These are phyloP conservation scores for Skeletonema grethae DNA, from an alignment of 108 stramenopile genomes.

Conservation along the genomic window DNA sequence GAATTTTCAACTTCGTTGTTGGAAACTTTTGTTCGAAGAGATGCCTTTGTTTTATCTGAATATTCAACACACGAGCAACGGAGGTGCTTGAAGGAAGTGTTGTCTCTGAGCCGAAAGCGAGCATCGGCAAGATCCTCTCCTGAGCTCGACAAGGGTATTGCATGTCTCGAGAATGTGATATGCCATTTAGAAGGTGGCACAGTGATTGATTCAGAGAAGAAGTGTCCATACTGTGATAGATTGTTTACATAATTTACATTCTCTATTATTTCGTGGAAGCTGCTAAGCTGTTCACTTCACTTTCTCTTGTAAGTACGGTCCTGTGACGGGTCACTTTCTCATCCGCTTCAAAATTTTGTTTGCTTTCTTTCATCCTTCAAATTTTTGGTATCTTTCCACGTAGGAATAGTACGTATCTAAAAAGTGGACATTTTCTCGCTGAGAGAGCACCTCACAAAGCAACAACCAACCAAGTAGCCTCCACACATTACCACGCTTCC, in stretches of 20 bases:
- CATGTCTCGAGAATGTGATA: conserved; percentile 27
- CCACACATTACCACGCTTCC: too few species aligned
- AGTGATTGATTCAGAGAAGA: not conserved
- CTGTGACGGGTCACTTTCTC: too few species aligned
- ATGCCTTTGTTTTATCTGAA: conserved; percentile 3
- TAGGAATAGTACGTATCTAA: too few species aligned
- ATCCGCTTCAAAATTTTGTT: too few species aligned
- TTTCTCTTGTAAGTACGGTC: too few species aligned
- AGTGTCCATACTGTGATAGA: not conserved
- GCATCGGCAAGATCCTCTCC: conserved; percentile 2
- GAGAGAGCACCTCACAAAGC: too few species aligned
- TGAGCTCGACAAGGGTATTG: conserved; percentile 14
- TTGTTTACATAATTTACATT: not conserved
- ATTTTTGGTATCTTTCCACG: too few species aligned
- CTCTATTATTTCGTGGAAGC: too few species aligned
- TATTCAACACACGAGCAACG: conserved; percentile 24
- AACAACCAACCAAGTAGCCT: too few species aligned
- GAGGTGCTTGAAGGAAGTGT: conserved; percentile 19
- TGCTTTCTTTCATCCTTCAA: too few species aligned
- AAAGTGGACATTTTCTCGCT: too few species aligned
- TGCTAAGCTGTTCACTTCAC: too few species aligned
- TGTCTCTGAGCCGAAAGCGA: conserved; percentile 23
- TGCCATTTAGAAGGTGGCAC: conserved; percentile 1
- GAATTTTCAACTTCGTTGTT: conserved; percentile 29
- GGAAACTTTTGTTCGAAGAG: conserved; percentile 12